Evolutionary conservation across 1,284 basidiomycete species (phyloP).

Genomic region (Heimioporus retisporus): DNA sequence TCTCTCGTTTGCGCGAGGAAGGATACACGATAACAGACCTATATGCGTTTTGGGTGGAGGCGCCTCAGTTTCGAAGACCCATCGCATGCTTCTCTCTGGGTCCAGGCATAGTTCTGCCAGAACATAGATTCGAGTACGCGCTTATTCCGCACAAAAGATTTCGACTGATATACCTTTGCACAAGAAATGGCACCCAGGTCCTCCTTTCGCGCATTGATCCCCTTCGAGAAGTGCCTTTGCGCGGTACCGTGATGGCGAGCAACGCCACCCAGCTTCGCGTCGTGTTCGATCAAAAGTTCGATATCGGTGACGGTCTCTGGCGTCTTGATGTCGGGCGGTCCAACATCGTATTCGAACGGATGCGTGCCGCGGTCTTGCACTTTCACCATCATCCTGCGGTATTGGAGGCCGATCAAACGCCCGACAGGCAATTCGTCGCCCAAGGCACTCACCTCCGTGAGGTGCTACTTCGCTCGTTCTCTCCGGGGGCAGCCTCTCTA

Average conservation of each 20-base stretch:
- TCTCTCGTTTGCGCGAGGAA: conserved; percentile 66
- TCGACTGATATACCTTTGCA: conserved; percentile 8
- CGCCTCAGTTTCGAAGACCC: conserved; percentile 67
- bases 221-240: conserved; percentile 58
- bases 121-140: conserved; percentile 72
- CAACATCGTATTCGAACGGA: conserved; percentile 75
- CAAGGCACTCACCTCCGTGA: conserved; percentile 79
- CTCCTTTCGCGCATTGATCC: conserved; percentile 74
- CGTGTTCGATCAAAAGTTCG: conserved; percentile 64
- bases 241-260: conserved; percentile 66
- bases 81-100: conserved; percentile 70
- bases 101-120: conserved; percentile 65
- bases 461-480: conserved; percentile 68
- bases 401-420: conserved; percentile 48
- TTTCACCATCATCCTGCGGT: conserved; percentile 67
- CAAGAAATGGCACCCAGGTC: conserved; percentile 73
- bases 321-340: conserved; percentile 80
- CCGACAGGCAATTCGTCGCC: conserved; percentile 61
- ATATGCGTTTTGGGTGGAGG: conserved; percentile 71
- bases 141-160: not conserved
- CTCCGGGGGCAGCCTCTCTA: conserved; percentile 39
- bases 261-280: conserved; percentile 64
- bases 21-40: conserved; percentile 78
- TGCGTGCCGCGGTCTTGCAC: conserved; percentile 72
- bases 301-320: conserved; percentile 64